These are phyloP conservation scores for Boletus barrowsii DNA, from an alignment of 768 basidiomycete genomes.

Conservation along the genomic window DNA sequence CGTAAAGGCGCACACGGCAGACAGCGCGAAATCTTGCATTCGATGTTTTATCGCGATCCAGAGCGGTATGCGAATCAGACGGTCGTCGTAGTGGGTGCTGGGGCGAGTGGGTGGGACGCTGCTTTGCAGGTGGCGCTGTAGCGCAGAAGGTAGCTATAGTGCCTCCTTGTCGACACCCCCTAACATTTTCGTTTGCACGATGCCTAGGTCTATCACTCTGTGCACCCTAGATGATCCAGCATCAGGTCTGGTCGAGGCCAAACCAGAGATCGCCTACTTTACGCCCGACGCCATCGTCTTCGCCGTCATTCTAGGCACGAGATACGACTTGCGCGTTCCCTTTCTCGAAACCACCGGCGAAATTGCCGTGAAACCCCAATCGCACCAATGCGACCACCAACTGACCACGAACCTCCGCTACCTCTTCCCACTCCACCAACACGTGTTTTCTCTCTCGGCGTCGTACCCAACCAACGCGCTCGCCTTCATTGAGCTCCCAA, in stretches of 20 bases:
- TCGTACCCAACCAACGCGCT: slow-evolving; percentile 3
- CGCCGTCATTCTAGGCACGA: slow-evolving; percentile 49
- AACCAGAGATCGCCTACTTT: slow-evolving; percentile 50
- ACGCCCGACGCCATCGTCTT: slow-evolving; percentile 44
- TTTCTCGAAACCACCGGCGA: slow-evolving; percentile 39
- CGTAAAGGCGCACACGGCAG: slow-evolving; percentile 4
- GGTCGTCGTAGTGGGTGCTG: slow-evolving; percentile 51
- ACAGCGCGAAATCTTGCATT: slow-evolving; percentile 46
- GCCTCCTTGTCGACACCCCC: neutral
- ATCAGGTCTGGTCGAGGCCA: slow-evolving; percentile 26
- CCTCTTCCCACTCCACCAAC: slow-evolving; percentile 52
- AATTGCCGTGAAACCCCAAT: slow-evolving; percentile 15
- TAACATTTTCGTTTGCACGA: neutral
- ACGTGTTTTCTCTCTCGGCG: slow-evolving; percentile 51
- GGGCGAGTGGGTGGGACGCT: slow-evolving; percentile 46
- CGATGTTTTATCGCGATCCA: slow-evolving; percentile 51
- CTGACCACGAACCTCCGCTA: slow-evolving; percentile 51
- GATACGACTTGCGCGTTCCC: slow-evolving; percentile 52
- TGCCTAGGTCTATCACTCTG: slow-evolving; percentile 34
- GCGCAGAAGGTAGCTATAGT: slow-evolving; percentile 39
- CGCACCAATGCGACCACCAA: slow-evolving; percentile 5
- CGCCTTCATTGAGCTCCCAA: slow-evolving; percentile 33
- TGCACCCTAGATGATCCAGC: slow-evolving; percentile 22
- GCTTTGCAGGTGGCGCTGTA: slow-evolving; percentile 39
- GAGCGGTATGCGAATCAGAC: slow-evolving; percentile 39